These are phyloP conservation scores for Picocystis sp. DNA, from an alignment of 163 green algal genomes.

Conservation along the genomic window DNA sequence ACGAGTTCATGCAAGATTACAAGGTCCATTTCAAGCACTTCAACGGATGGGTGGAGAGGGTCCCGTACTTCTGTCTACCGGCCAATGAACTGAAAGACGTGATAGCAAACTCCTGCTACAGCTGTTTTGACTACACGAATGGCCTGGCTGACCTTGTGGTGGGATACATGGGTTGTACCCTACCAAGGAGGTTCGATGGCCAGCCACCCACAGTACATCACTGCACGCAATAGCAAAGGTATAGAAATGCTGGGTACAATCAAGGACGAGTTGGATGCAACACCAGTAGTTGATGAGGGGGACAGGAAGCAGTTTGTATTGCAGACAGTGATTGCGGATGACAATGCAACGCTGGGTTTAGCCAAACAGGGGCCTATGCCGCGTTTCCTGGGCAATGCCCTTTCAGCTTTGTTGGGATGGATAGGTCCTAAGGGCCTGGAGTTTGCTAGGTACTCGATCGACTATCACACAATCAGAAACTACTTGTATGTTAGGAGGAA, in stretches of 20 bases:
- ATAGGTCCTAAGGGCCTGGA: conserved; percentile 81
- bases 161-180: conserved; percentile 32
- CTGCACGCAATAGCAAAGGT: conserved; percentile 63
- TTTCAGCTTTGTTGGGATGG: conserved; percentile 63
- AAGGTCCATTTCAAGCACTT: conserved; percentile 83
- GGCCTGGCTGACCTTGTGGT: conserved; percentile 64
- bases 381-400: conserved; percentile 60
- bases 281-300: conserved; percentile 35
- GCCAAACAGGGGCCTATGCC: conserved; percentile 44
- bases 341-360: conserved; percentile 73
- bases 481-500: conserved; percentile 76
- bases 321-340: conserved; percentile 79
- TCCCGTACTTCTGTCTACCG: conserved; percentile 93
- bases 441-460: conserved; percentile 87
- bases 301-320: conserved; percentile 61
- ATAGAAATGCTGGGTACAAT: conserved; percentile 54
- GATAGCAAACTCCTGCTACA: conserved; percentile 60
- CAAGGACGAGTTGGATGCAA: conserved; percentile 28
- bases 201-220: conserved; percentile 69
- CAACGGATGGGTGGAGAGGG: conserved; percentile 78
- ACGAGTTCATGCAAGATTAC: conserved; percentile 97
- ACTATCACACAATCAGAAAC: conserved; percentile 96
- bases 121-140: conserved; percentile 97
- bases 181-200: conserved; percentile 42
- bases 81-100: conserved; percentile 61